Evolutionary conservation across 1,139 yeast genomes (phyloP).

Genomic region (Tardiomyces digboiensis): DNA sequence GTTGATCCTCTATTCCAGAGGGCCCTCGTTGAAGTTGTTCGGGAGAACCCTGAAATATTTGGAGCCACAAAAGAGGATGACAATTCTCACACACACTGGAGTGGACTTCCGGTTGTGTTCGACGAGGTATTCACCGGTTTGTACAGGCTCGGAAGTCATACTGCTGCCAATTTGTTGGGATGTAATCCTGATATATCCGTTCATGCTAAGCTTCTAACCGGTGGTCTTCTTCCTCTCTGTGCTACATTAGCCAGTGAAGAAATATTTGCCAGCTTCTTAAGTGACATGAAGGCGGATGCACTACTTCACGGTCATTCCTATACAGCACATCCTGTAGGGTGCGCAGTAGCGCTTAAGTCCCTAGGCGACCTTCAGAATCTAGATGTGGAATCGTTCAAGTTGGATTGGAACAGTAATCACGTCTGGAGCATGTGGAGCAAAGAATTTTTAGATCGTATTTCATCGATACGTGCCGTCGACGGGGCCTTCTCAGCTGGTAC

Average conservation of each 20-base stretch:
- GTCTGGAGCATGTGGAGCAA: not conserved
- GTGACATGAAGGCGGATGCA: conserved; percentile 18
- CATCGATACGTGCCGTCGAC: conserved; percentile 9
- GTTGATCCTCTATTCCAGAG: conserved; percentile 21
- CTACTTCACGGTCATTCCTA: conserved; percentile 22
- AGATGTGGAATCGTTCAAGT: not conserved
- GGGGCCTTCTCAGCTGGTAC: conserved; percentile 18
- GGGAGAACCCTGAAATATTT: conserved; percentile 12
- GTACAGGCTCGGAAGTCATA: conserved; percentile 17
- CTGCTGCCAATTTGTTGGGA: conserved; percentile 14
- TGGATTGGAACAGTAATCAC: not conserved
- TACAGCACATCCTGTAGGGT: conserved; percentile 24
- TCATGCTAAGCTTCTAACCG: conserved; percentile 22
- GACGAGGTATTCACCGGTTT: conserved; percentile 25
- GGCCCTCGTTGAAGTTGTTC: conserved; percentile 16
- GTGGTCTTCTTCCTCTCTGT: conserved; percentile 20
- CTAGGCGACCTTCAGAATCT: conserved; percentile 7
- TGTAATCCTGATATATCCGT: conserved; percentile 19
- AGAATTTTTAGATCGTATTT: conserved; percentile 4
- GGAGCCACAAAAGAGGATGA: conserved; percentile 2
- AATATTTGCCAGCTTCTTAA: conserved; percentile 16
- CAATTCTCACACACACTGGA: conserved; percentile 9
- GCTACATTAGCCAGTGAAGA: conserved; percentile 17
- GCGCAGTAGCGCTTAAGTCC: conserved; percentile 20
- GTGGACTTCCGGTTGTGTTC: conserved; percentile 19